Base-by-base conservation (phyloP, 208 protist species). In the Trypanosoma rangeli region DNA sequence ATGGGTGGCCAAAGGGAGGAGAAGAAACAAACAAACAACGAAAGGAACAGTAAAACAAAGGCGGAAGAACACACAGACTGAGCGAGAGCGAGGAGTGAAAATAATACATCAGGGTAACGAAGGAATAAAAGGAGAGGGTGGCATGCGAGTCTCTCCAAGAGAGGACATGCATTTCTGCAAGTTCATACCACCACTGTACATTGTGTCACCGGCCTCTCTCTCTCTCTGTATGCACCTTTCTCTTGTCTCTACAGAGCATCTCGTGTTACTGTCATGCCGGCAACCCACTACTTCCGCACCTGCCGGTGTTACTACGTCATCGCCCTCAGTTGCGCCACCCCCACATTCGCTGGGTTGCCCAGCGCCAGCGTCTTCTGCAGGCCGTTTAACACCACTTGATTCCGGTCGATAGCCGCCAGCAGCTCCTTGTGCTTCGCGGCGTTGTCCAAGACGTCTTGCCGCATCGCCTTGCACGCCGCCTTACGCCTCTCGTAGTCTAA, bases 401-500 rank as follows among this genome's bases (percentile, higher is more conserved):
- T 78, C 29, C 74, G 48, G 18, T 70, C 68, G 37, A 91, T 93
- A 37, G 66, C 79, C 22, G 81, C 70, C 13, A 81, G 62, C 26
- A 97, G 77, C 56, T 91, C 79, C 60, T 82, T 72, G 67, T 97
- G 89, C 5, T 76, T 78, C 54, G 94, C 85, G 20, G 86, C 94
- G 56, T 93, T 79, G 29, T 92, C 81, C 49, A 96, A 85, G 2
- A 97, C 84, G 15, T 80, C 70, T 28, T 88, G 76, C 42, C 90
- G 87, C 55, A 86, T 86, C 18, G 83, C 58, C 39, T 84, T 83
- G 46, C 94, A 94, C 24, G 76, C 74, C 15, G 78, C 83, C 70
- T 98, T 97, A 39, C 97, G 89, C 64, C 78, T 70, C 73, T 99
- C 94, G 64, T 97, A 99, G 78, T 99, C 98, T 8, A 95, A 24